These are phyloP conservation scores for Tulasnella calospora DNA, from an alignment of 768 basidiomycete species.

Conservation along the genomic window DNA sequence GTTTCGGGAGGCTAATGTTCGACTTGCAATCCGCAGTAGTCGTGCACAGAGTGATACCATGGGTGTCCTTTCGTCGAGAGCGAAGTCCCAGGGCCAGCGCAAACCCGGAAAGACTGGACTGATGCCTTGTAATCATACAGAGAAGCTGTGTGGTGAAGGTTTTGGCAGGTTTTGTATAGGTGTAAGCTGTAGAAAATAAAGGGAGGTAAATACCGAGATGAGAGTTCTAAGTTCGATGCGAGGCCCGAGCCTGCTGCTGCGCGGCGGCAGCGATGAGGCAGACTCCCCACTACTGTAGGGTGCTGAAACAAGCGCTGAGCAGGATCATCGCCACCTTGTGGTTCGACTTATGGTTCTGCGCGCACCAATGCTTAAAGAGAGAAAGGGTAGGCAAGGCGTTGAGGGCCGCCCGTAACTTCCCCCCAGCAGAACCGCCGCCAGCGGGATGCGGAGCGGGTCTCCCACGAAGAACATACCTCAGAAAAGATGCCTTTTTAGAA, in stretches of 20 bases:
- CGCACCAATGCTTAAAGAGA: background rate
- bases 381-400: background rate
- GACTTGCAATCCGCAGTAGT: background rate
- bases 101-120: too few species aligned
- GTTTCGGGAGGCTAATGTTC: background rate
- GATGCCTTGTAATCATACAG: background rate
- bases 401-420: background rate
- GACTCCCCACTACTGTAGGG: background rate
- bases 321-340: background rate
- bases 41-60: background rate
- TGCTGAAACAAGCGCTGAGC: background rate
- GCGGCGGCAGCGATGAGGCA: background rate
- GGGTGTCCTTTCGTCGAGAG: background rate
- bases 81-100: too few species aligned
- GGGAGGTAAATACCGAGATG: background rate
- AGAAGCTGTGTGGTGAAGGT: background rate
- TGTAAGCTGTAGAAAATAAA: background rate
- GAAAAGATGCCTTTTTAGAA: background rate
- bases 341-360: background rate
- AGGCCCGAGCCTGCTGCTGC: too few species aligned
- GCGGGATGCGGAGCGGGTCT: background rate
- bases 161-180: background rate
- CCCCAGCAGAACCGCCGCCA: background rate
- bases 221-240: background rate
- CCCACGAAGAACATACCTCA: background rate